Evolutionary conservation across 2,329 filamentous ascomycete species (phyloP).

Genomic region (Exophiala mesophila): DNA sequence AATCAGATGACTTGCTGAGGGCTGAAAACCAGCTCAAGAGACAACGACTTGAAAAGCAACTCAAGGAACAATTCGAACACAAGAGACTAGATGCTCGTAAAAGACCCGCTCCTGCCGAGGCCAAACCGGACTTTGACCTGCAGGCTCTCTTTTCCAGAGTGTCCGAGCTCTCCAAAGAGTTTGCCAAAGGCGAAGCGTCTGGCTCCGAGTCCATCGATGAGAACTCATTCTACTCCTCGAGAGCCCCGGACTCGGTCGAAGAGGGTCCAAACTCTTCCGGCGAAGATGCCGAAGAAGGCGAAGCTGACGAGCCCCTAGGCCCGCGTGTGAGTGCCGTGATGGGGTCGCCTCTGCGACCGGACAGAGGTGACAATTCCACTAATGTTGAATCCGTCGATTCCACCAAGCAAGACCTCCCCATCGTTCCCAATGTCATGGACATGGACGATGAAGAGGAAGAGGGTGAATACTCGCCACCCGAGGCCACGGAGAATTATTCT

Average conservation of each 20-base stretch:
- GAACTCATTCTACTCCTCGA: slow-evolving; percentile 94
- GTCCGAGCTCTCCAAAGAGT: slow-evolving; percentile 64
- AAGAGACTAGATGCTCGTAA: slow-evolving; percentile 46
- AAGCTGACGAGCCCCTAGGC: slow-evolving; percentile 29
- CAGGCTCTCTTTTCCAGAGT: slow-evolving; percentile 68
- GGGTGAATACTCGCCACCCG: slow-evolving; percentile 46
- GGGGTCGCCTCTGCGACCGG: slow-evolving; percentile 18
- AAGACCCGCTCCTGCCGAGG: slow-evolving; percentile 48
- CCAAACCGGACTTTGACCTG: slow-evolving; percentile 62
- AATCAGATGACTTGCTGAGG: slow-evolving; percentile 77
- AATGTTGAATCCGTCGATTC: slow-evolving; percentile 7
- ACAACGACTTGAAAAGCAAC: slow-evolving; percentile 69
- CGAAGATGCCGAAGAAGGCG: slow-evolving; percentile 30
- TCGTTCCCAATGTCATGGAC: slow-evolving; percentile 17
- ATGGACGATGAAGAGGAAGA: slow-evolving; percentile 38
- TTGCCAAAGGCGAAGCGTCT: slow-evolving; percentile 47
- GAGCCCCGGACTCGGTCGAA: slow-evolving; percentile 69
- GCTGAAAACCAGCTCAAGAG: slow-evolving; percentile 77
- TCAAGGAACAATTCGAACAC: slow-evolving; percentile 74
- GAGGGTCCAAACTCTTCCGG: slow-evolving; percentile 32
- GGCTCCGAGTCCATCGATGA: slow-evolving; percentile 70
- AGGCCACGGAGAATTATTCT: slow-evolving; percentile 36
- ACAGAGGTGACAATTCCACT: slow-evolving; percentile 3
- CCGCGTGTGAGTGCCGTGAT: slow-evolving; percentile 24
- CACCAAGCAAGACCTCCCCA: slow-evolving; percentile 1